Conservation (phyloP, 106 monocot genomes). For the Xerophyta viscosa region DNA sequence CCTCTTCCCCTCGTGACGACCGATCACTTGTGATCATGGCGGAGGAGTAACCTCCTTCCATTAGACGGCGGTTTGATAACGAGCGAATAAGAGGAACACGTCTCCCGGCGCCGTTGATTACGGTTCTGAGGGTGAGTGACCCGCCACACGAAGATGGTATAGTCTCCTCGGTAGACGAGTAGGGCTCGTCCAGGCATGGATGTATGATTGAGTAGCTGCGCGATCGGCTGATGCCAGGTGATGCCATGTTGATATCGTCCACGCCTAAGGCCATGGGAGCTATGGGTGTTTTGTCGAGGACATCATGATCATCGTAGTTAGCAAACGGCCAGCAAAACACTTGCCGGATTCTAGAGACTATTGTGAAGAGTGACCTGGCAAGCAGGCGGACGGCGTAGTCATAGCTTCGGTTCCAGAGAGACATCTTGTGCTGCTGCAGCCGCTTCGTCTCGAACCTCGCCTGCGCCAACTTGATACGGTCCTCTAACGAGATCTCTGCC, state of each 20-base stretch:
- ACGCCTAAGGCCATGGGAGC: slow-evolving; percentile 3
- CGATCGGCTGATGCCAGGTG: slow-evolving; percentile 11
- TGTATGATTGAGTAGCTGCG: neutral
- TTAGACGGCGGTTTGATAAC: no score
- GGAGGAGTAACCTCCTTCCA: no score
- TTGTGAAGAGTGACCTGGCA: slow-evolving; percentile 58
- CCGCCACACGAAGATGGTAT: no score
- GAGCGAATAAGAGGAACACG: no score
- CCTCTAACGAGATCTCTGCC: slow-evolving; percentile 40
- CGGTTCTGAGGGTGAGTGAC: no score
- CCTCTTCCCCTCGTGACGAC: no score
- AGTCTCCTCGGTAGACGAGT: no score
- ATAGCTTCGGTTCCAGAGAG: slow-evolving; percentile 54
- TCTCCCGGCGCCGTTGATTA: no score
- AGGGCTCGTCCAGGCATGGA: no score
- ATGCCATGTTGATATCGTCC: slow-evolving; percentile 10
- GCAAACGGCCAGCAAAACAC: slow-evolving; percentile 23
- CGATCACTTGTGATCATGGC: no score
- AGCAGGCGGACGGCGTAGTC: slow-evolving; percentile 47
- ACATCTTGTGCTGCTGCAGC: slow-evolving; percentile 21
- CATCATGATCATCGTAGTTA: neutral
- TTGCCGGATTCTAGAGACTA: slow-evolving; percentile 27
- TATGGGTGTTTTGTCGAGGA: neutral
- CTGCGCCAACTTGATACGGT: slow-evolving; percentile 5
- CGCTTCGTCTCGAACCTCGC: slow-evolving; percentile 1